Evolutionary conservation across 495 filamentous ascomycete species (phyloP).

Genomic region (Aspergillus coremiiformis): DNA sequence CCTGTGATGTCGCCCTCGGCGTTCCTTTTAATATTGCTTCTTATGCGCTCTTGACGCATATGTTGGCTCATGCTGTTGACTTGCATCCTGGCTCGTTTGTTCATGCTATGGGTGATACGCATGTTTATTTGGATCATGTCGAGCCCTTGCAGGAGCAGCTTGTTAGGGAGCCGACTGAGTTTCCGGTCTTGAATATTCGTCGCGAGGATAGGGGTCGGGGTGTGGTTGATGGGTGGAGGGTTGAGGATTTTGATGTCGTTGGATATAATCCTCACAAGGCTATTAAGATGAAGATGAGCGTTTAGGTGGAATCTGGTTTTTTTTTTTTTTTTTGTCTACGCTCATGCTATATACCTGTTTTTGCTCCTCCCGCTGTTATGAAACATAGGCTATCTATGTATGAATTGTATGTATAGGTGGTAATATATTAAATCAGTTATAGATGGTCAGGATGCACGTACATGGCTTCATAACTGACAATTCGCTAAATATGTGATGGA

Average conservation of each 20-base stretch:
- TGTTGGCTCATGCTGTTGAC: constrained; percentile 80
- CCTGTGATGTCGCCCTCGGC: constrained; percentile 93
- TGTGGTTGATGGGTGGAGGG: constrained; percentile 69
- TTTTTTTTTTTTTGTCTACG: constrained; percentile 17
- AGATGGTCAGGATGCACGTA: background rate
- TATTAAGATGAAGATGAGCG: constrained; percentile 97
- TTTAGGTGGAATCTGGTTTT: constrained; percentile 39
- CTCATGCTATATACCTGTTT: background rate
- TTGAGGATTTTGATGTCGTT: constrained; percentile 80
- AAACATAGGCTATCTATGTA: background rate
- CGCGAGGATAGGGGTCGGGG: constrained; percentile 54
- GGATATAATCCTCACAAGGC: constrained; percentile 85
- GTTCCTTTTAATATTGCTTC: constrained; percentile 96
- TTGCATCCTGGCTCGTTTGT: constrained; percentile 76
- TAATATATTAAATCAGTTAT: background rate
- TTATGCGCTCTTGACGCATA: constrained; percentile 89
- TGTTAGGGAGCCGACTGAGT: constrained; percentile 67
- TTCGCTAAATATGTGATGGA: background rate
- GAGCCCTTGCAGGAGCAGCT: constrained; percentile 78
- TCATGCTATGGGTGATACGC: constrained; percentile 93
- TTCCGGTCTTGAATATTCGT: constrained; percentile 68
- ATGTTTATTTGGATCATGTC: constrained; percentile 90
- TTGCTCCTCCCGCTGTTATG: background rate
- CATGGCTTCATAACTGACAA: too few species aligned
- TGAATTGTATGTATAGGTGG: background rate